Evolutionary conservation across 1,139 yeast species (phyloP), one percentile per base, ranked within the genome.

Genomic region (Suhomyces terraborum): DNA sequence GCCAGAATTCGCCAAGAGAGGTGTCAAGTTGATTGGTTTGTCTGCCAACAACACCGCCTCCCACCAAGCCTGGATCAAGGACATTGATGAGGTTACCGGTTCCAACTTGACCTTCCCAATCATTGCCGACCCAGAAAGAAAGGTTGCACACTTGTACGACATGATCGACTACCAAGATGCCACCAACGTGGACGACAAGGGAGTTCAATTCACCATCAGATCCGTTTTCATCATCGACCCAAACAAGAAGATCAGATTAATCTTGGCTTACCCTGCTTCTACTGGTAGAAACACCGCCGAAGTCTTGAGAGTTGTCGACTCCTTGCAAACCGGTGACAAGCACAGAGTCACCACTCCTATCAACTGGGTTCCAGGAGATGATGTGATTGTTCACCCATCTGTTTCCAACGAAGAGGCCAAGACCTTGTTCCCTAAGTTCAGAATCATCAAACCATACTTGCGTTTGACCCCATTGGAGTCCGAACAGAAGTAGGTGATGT

Each of bases 121-220:
- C 66, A 83, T 88, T 61, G 95, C 94, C 49, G 96, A 88, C 61
- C 77, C 80, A 45, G 78, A 79, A 51, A 83, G 88, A 64, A 81
- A 87, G 63, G 88, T 88, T 48, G 87, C 96, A 5, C 84, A 74
- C 68, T 67, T 81, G 55, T 88, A 84, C 66, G 96, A 88, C 62
- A 88, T 88, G 96, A 85, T 88, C 54, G 94, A 88, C 64, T 89
- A 87, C 66, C 87, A 82, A 55, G 95, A 91, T 43, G 84, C 86
- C 71, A 75, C 84, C 67, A 85, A 86, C 64, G 73, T 88, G 56
- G 78, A 75, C 63, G 73, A 52, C 52, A 55, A 75, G 53, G 86
- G 88, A 35, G 65, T 73, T 42, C 88, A 86, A 42, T 78, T 83
- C 63, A 87, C 96, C 46, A 84, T 88, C 63, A 85, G 96, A 72